Percentiles rank a stretch among this genome's conserved stretches.
Evolutionary conservation across 257 asterid species (phyloP).

Genomic region (Pogostemon cablin): DNA sequence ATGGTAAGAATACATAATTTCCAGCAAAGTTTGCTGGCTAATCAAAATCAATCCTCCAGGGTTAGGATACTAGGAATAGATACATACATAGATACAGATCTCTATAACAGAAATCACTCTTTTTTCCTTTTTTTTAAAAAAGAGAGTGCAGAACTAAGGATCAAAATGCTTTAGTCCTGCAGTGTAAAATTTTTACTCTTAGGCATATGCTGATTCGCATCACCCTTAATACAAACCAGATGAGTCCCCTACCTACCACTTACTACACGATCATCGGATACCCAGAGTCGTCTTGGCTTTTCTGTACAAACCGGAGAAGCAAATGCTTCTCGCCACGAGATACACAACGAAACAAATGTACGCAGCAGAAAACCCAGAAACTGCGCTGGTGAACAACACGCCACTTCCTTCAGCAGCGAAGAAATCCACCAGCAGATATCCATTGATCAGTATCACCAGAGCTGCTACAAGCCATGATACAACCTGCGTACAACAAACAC

Average conservation of each 20-base stretch:
- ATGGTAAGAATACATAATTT: constrained; percentile 22
- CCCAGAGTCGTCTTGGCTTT: constrained; percentile 43
- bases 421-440: constrained; percentile 69
- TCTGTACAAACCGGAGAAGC: constrained; percentile 39
- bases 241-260: background rate
- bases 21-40: constrained; percentile 11
- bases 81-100: constrained; percentile 28
- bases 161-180: constrained; percentile 20
- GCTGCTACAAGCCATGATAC: constrained; percentile 71
- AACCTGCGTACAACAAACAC: constrained; percentile 41
- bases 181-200: background rate
- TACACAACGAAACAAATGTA: constrained; percentile 59
- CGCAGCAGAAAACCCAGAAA: constrained; percentile 50
- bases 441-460: constrained; percentile 67
- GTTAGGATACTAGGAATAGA: constrained; percentile 26
- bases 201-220: background rate
- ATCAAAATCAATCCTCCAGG: constrained; percentile 5
- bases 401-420: constrained; percentile 65
- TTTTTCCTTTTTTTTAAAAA: background rate
- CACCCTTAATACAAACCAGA: background rate
- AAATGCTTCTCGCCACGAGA: constrained; percentile 53
- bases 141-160: constrained; percentile 11
- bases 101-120: constrained; percentile 25
- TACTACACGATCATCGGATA: constrained; percentile 16
- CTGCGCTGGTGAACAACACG: constrained; percentile 38